Conservation (phyloP, 306 rosid species). For the Datisca glomerata region DNA sequence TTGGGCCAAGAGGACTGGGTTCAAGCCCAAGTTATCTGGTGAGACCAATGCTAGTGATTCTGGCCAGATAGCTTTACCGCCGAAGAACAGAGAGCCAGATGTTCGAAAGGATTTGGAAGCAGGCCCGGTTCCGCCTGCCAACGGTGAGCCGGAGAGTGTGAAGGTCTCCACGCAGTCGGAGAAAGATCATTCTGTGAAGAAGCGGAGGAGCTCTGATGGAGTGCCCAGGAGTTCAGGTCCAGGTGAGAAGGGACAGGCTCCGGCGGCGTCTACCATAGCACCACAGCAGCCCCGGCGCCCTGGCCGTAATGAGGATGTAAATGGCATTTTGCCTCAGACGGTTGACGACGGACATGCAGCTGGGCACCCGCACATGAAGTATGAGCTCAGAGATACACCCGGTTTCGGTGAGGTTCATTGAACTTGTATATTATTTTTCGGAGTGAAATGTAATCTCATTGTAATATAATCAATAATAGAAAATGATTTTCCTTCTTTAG, state of each 20-base stretch:
- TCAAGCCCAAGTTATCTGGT: slow-evolving; percentile 88
- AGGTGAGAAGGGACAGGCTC: slow-evolving; percentile 34
- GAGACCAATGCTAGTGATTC: slow-evolving; percentile 69
- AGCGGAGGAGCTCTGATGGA: slow-evolving; percentile 67
- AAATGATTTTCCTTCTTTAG: too few species aligned
- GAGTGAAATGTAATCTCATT: slow-evolving; percentile 1
- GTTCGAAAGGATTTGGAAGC: slow-evolving; percentile 50
- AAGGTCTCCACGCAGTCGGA: slow-evolving; percentile 19
- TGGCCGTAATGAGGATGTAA: slow-evolving; percentile 43
- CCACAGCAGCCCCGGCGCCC: slow-evolving; percentile 35
- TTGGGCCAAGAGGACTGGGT: slow-evolving; percentile 92
- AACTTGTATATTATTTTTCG: background rate
- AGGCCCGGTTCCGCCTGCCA: slow-evolving; percentile 29
- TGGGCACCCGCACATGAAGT: slow-evolving; percentile 73
- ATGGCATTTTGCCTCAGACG: slow-evolving; percentile 51
- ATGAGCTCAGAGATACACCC: slow-evolving; percentile 84
- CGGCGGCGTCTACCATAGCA: slow-evolving; percentile 18
- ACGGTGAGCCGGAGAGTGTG: slow-evolving; percentile 32
- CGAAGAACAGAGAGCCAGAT: slow-evolving; percentile 26
- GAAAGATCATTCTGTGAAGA: slow-evolving; percentile 41
- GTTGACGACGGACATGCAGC: slow-evolving; percentile 47
- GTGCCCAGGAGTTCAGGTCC: slow-evolving; percentile 28
- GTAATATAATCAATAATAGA: too few species aligned
- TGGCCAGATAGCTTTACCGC: slow-evolving; percentile 39
- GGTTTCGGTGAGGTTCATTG: slow-evolving; percentile 57